Evolutionary conservation across 2,329 filamentous ascomycete genomes (phyloP), one percentile per base, ranked within the genome.

Genomic region (Aureobasidium sp.): DNA sequence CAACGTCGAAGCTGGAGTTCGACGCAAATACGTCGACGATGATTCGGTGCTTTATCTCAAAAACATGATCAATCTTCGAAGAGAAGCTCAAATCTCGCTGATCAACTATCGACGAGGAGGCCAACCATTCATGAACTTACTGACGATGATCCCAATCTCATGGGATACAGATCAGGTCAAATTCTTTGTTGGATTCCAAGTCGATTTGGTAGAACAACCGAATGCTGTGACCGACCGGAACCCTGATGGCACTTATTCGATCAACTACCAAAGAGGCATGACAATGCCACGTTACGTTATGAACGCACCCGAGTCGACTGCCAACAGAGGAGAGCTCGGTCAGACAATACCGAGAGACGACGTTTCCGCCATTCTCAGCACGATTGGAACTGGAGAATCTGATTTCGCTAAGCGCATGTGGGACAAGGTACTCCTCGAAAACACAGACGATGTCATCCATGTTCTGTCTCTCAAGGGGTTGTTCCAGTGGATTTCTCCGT

Each of bases 71-170:
- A 81, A 82, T 11, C 81, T 86, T 59, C 82, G 86, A 32, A 82
- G 83, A 63, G 93, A 97, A 75, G 89, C 92, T 3, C 93, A 97
- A 72, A 90, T 92, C 67, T 96, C 91, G 71, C 76, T 97, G 45
- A 96, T 97, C 76, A 97, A 97, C 74, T 97, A 97, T 70, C 85
- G 92, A 53, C 93, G 96, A 74, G 93, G 93, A 16, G 93, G 93
- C 1, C 93, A 96, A 70, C 92, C 93, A 0, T 97, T 97, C 69
- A 86, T 97, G 75, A 97, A 97, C 69, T 79, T 97, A 13, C 80
- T 97, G 36, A 97, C 93, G 16, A 96, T 97, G 89, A 96, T 97
- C 63, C 93, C 93, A 0, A 94, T 97, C 59, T 83, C 87, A 0
- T 96, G 91, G 88, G 88, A 89, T 47, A 85, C 85, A 1, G 83